Evolutionary conservation across 306 rosid species (phyloP).

Genomic region (Hippophae tibetana): DNA sequence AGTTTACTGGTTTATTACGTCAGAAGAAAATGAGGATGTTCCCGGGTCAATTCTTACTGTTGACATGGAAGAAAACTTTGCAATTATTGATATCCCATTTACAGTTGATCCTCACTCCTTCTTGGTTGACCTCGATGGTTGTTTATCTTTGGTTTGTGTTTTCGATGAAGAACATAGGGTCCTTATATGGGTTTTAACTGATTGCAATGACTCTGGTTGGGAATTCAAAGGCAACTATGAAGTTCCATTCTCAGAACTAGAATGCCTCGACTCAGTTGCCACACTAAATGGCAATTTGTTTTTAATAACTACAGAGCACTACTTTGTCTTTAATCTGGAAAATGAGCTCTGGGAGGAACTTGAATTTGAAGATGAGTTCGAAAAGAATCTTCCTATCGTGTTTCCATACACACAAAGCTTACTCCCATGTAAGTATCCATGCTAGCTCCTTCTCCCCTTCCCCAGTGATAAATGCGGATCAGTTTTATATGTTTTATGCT

Average conservation of each 20-base stretch:
- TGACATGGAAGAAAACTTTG: slow-evolving; percentile 15
- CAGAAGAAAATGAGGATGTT: slow-evolving; percentile 6
- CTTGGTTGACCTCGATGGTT: slow-evolving; percentile 17
- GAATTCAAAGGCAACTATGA: slow-evolving; percentile 7
- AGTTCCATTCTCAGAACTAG: slow-evolving; percentile 1
- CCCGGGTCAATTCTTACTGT: slow-evolving; percentile 18
- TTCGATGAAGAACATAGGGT: slow-evolving; percentile 6
- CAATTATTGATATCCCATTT: slow-evolving; percentile 12
- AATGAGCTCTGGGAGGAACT: slow-evolving; percentile 9
- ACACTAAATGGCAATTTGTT: slow-evolving; percentile 12
- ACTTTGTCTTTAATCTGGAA: slow-evolving; percentile 7
- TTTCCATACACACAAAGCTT: slow-evolving; percentile 16
- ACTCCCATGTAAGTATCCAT: slow-evolving; percentile 21
- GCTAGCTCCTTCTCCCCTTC: too few relatives aligned
- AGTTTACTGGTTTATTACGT: slow-evolving; percentile 24
- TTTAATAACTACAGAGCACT: slow-evolving; percentile 11
- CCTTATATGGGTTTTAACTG: slow-evolving; percentile 12
- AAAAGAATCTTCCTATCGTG: slow-evolving; percentile 4
- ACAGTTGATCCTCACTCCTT: slow-evolving; percentile 9
- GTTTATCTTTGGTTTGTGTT: slow-evolving; percentile 14
- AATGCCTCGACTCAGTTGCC: slow-evolving; percentile 14
- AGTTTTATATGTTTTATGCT: too few relatives aligned
- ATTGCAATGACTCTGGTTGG: slow-evolving; percentile 12
- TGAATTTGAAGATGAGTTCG: neutral
- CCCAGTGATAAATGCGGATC: too few relatives aligned